Evolutionary conservation across 1,139 yeast species (phyloP), one percentile per base, ranked within the genome.

Genomic region (Taphrina confusa): DNA sequence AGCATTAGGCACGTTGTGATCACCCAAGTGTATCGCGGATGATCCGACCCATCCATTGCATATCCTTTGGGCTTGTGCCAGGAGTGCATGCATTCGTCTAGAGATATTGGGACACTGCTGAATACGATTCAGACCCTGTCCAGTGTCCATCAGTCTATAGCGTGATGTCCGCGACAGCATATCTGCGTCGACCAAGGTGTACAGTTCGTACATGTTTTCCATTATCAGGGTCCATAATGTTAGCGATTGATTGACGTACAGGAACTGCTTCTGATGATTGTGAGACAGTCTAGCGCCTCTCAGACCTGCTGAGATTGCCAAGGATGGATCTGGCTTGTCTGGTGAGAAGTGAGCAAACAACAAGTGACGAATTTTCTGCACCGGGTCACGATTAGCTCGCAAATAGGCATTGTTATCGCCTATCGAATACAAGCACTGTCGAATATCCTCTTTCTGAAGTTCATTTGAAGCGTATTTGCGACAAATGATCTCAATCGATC

Each of bases 1-100:
- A 0, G 91, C 89, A 69, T 85, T 85, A 0, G 92, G 92, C 3
- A 85, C 92, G 0, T 88, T 85, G 66, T 82, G 84, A 70, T 85
- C 92, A 36, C 91, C 92, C 23, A 85, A 68, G 71, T 85, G 92
- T 22, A 85, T 85, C 27, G 84, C 90, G 16, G 85, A 80, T 5
- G 87, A 82, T 1, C 92, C 92, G 45, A 85, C 83, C 90, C 91
- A 85, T 2, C 79, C 73, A 37, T 60, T 57, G 18, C 85, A 80
- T 58, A 78, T 78, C 31, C 76, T 71, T 67, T 85, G 86, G 52
- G 86, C 85, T 63, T 82, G 83, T 16, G 77, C 72, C 54, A 85
- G 75, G 63, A 85, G 80, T 61, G 76, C 78, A 66, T 84, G 84
- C 90, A 85, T 85, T 61, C 82, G 82, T 58, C 85, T 78, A 69